Percentiles rank a stretch among this genome's conserved stretches.
Conservation (phyloP, 176 grass and related monocot species). For the Juncus effusus region DNA sequence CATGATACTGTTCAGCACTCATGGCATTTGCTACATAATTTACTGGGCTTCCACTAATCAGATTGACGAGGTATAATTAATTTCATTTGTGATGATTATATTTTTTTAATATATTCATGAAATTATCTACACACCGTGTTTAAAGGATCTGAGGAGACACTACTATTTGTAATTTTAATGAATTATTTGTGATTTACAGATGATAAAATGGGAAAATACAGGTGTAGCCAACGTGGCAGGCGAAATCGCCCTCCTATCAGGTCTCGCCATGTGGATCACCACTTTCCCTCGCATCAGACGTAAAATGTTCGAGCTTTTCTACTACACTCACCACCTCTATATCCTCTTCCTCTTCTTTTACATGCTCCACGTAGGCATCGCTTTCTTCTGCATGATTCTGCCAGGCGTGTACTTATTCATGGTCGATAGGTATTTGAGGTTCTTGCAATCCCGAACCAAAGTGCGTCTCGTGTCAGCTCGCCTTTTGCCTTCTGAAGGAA, state of each 20-base stretch:
- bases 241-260: conserved; percentile 39
- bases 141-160: too few species aligned
- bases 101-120: too few species aligned
- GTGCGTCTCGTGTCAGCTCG: conserved; percentile 43
- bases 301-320: conserved; percentile 61
- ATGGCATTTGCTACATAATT: conserved; percentile 30
- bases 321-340: conserved; percentile 62
- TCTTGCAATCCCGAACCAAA: conserved; percentile 46
- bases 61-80: conserved; percentile 37
- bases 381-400: conserved; percentile 32
- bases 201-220: conserved; percentile 42
- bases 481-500: conserved; percentile 36
- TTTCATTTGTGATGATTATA: background rate
- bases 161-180: too few species aligned
- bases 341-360: conserved; percentile 38
- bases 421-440: conserved; percentile 55
- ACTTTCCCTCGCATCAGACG: conserved; percentile 42
- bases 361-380: conserved; percentile 46
- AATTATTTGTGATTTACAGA: too few species aligned
- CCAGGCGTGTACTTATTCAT: conserved; percentile 51
- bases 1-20: conserved; percentile 40
- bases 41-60: conserved; percentile 51
- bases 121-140: too few species aligned
- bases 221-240: conserved; percentile 38
- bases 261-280: conserved; percentile 40